Evolutionary conservation across 2,329 filamentous ascomycete genomes (phyloP).

Genomic region (Alternaria arborescens): DNA sequence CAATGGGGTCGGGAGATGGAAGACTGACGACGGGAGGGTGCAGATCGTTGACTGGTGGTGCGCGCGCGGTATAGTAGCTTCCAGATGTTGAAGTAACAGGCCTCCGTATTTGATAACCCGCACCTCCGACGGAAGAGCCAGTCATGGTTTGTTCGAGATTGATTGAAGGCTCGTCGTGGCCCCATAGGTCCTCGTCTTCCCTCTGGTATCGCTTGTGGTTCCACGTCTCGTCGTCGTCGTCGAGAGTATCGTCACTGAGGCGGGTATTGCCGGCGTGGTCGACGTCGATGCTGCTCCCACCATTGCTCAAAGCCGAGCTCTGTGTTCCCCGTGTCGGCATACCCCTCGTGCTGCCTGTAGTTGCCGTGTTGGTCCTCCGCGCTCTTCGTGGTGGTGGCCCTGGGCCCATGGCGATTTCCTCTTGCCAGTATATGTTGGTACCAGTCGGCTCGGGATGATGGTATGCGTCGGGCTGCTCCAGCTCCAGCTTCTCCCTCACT

Average conservation of each 20-base stretch:
- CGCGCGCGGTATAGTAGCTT: constrained; percentile 52
- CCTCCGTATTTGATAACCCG: constrained; percentile 27
- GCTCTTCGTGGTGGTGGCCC: constrained; percentile 69
- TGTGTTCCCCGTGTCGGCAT: constrained; percentile 67
- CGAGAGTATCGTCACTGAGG: constrained; percentile 45
- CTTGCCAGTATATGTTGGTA: constrained; percentile 87
- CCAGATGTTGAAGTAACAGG: constrained; percentile 44
- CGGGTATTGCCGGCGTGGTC: constrained; percentile 34
- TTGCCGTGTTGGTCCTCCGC: constrained; percentile 63
- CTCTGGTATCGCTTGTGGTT: constrained; percentile 82
- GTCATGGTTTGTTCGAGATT: constrained; percentile 44
- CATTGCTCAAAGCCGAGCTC: constrained; percentile 57
- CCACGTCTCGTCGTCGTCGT: constrained; percentile 64
- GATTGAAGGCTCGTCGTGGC: constrained; percentile 60
- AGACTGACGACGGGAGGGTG: constrained; percentile 85
- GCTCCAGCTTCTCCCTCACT: constrained; percentile 70
- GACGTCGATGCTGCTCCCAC: constrained; percentile 47
- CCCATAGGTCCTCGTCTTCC: constrained; percentile 89
- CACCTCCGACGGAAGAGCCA: constrained; percentile 45
- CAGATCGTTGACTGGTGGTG: constrained; percentile 83
- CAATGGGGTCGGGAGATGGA: constrained; percentile 72
- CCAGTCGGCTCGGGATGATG: constrained; percentile 82
- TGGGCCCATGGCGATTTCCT: constrained; percentile 86
- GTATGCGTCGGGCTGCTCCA: constrained; percentile 76
- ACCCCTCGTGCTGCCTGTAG: constrained; percentile 59